These are phyloP conservation scores for Spinacia oleracea DNA, from an alignment of 179 eudicot species.

Conservation along the genomic window DNA sequence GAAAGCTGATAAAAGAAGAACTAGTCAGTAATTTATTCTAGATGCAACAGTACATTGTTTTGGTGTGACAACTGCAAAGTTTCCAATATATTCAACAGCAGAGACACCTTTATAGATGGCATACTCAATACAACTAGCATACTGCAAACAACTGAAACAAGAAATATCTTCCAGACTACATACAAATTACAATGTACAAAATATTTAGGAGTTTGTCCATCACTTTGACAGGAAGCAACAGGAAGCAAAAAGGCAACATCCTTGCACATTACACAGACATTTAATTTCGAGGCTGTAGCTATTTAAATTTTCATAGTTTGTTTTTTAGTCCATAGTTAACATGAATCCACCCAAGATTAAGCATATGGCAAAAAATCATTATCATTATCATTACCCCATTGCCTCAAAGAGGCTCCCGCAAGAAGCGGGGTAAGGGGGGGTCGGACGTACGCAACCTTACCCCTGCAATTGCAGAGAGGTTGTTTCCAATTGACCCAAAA, in stretches of 20 bases:
- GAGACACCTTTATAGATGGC: background rate
- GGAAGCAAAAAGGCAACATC: background rate
- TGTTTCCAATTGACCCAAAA: no score
- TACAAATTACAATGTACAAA: background rate
- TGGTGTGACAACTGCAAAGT: background rate
- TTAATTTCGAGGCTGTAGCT: background rate
- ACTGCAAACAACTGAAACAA: background rate
- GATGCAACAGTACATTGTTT: background rate
- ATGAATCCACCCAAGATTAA: background rate
- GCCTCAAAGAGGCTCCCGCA: no score
- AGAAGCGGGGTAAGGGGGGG: no score
- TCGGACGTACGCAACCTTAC: no score
- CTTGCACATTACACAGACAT: background rate
- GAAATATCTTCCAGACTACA: no score
- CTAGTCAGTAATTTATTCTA: conserved; percentile 12
- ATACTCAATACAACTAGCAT: background rate
- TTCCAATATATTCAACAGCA: background rate
- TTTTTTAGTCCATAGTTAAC: background rate
- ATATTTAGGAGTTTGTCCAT: background rate
- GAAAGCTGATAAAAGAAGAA: conserved; percentile 58
- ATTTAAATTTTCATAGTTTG: background rate
- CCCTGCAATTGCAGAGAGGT: no score
- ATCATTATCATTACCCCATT: no score
- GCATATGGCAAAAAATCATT: background rate
- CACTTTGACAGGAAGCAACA: background rate